Evolutionary conservation across 306 rosid genomes (phyloP), one percentile per base, ranked within the genome.

Genomic region (Morella rubra): DNA sequence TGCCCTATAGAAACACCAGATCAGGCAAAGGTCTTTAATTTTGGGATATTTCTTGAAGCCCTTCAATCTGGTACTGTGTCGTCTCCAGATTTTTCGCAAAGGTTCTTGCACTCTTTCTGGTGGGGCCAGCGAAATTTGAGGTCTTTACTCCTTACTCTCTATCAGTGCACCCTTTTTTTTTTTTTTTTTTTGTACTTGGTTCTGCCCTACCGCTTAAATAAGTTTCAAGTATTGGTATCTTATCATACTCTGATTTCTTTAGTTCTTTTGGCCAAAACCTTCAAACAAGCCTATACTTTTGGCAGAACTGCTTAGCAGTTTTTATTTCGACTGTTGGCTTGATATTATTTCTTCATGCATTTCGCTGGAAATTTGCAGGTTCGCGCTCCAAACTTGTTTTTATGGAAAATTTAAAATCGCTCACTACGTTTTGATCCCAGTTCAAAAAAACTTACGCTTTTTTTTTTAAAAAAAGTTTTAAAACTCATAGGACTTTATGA

Each of bases 341-440:
- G 89, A 93, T 93, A 12, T 71, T 93, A 73, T 93, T 93, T 84
- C 85, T n/a, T n/a, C n/a, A n/a, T 96, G 50, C 88, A 86, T 76
- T 96, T 93, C 80, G 90, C 91, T 6, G 96, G 96, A 69, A 89
- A 91, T 84, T 84, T 93, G 97, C 96, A 91, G 98, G 97, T 93
- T 83, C 74, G 96, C 87, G 24, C 70, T 40, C 13, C 55, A 53
- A 20, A 67, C 77, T 50, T 61, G 45, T 45, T 18, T 46, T 6
- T 56, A n/a, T n/a, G n/a, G n/a, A n/a, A n/a, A n/a, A n/a, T n/a
- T n/a, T n/a, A n/a, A n/a, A n/a, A n/a, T n/a, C n/a, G n/a, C n/a
- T n/a, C n/a, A n/a, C n/a, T n/a, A n/a, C n/a, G n/a, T n/a, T n/a
- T n/a, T n/a, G n/a, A n/a, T n/a, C n/a, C n/a, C n/a, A n/a, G n/a